Percentiles rank a stretch among this genome's conserved stretches.
Conservation (phyloP, 208 protist species). For the Trypanosoma vivax region DNA sequence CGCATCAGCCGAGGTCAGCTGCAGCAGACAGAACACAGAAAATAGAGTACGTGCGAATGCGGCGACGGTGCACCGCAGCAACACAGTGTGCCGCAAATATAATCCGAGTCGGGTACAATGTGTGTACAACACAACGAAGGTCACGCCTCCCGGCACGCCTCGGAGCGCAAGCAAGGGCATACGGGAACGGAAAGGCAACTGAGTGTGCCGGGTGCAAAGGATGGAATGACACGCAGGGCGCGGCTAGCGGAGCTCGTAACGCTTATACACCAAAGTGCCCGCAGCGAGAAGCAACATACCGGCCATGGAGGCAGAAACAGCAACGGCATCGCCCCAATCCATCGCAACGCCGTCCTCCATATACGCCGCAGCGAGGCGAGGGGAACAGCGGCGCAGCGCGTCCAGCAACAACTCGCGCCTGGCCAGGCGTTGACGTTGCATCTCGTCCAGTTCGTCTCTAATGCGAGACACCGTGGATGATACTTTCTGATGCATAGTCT, state of each 20-base stretch:
- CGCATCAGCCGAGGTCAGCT: too few relatives aligned
- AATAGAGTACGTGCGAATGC: too few relatives aligned
- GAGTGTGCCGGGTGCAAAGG: neutral
- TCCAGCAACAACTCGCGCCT: neutral
- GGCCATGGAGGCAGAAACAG: neutral
- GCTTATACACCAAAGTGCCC: constrained; percentile 10
- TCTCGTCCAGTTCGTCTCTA: neutral
- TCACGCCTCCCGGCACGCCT: too few relatives aligned
- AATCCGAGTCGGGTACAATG: too few relatives aligned
- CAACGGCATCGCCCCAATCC: neutral
- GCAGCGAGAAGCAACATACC: constrained; percentile 2
- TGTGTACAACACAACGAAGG: too few relatives aligned
- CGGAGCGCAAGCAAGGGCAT: too few relatives aligned
- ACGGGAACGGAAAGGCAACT: neutral
- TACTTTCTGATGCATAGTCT: neutral
- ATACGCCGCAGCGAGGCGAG: neutral
- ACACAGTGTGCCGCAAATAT: too few relatives aligned
- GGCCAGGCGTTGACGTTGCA: neutral
- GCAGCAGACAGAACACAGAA: too few relatives aligned
- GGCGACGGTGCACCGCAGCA: too few relatives aligned
- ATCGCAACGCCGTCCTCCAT: neutral
- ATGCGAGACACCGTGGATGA: neutral
- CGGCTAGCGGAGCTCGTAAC: constrained; percentile 7
- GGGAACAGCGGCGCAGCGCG: neutral
- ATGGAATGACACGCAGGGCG: neutral